phyloP scores from a whole-genome alignment of 805 yeast genomes.

The Candida boleticola region DNA sequence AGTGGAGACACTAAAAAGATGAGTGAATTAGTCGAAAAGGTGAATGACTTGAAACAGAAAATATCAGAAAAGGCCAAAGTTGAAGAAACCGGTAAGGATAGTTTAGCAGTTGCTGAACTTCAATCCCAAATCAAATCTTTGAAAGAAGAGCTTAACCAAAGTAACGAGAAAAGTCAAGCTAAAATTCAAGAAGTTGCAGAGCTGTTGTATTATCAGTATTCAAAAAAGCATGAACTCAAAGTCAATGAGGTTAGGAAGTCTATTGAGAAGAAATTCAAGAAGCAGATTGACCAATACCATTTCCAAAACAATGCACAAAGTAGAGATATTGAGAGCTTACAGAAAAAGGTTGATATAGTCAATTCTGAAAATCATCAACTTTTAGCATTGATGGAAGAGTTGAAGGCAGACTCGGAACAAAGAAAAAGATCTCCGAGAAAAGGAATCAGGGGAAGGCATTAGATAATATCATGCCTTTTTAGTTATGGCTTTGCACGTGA shows the following conservation, averaged over 20 bases:
- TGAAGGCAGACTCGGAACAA: conserved; percentile 3
- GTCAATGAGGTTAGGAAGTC: conserved; percentile 55
- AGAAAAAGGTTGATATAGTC: conserved; percentile 25
- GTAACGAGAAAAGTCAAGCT: conserved; percentile 50
- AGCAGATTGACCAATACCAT: conserved; percentile 39
- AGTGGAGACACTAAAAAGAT: conserved; percentile 29
- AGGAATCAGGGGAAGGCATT: not conserved
- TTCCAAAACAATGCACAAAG: conserved; percentile 44
- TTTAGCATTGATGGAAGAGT: conserved; percentile 34
- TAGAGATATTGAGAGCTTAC: conserved; percentile 53
- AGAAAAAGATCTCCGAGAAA: conserved; percentile 4
- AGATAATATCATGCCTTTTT: too few species aligned
- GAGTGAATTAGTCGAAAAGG: conserved; percentile 25
- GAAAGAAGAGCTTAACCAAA: conserved; percentile 25
- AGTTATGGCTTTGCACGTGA: too few species aligned
- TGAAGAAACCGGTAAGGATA: conserved; percentile 11
- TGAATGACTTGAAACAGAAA: conserved; percentile 16
- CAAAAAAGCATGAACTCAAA: conserved; percentile 74
- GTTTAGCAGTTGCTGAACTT: conserved; percentile 10
- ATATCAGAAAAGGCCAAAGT: conserved; percentile 14
- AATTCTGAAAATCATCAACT: conserved; percentile 54
- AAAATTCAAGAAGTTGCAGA: conserved; percentile 63
- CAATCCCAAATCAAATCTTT: conserved; percentile 18
- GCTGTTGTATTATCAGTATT: conserved; percentile 69
- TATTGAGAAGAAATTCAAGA: conserved; percentile 21